Percentiles rank a stretch among this genome's conserved stretches.
These are phyloP conservation scores for Cutaneotrichosporon dermatis DNA, from an alignment of 1,284 basidiomycete genomes.

Conservation along the genomic window DNA sequence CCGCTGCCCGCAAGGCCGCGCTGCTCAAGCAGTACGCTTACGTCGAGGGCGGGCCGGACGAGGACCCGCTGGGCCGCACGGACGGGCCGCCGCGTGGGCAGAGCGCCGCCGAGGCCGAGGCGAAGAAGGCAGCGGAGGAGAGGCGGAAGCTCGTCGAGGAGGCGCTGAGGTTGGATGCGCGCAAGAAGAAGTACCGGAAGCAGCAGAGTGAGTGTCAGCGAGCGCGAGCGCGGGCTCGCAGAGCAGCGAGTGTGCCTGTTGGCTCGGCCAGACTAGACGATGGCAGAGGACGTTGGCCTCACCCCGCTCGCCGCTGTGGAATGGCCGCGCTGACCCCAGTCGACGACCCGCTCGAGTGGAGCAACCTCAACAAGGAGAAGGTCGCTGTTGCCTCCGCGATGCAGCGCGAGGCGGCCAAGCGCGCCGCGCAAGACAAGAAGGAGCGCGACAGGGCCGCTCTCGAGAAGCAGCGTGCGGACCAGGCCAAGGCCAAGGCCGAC, in stretches of 20 bases:
- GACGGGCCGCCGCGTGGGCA: conserved; percentile 23
- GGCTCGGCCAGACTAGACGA: too few relatives aligned
- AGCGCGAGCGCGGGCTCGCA: too few relatives aligned
- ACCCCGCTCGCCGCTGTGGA: too few relatives aligned
- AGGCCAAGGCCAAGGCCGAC: conserved; percentile 46
- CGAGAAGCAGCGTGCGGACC: conserved; percentile 48
- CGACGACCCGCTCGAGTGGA: conserved; percentile 29
- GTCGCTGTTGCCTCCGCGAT: conserved; percentile 36
- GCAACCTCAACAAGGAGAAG: conserved; percentile 47
- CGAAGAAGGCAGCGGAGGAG: conserved; percentile 42
- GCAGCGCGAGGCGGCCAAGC: conserved; percentile 39
- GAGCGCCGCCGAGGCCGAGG: conserved; percentile 29
- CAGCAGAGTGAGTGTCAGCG: too few relatives aligned
- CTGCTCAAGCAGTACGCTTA: conserved; percentile 47
- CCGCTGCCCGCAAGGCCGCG: conserved; percentile 35
- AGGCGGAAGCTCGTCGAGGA: conserved; percentile 36
- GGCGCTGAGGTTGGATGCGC: conserved; percentile 41
- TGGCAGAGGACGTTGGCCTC: too few relatives aligned
- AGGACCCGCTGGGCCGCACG: conserved; percentile 9
- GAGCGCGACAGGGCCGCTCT: conserved; percentile 45
- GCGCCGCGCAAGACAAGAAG: conserved; percentile 31
- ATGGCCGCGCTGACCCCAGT: conserved; percentile 32
- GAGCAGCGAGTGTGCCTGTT: too few relatives aligned
- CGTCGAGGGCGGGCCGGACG: conserved; percentile 37
- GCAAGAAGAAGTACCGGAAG: conserved; percentile 45